Evolutionary conservation across 164 flowering plant species (phyloP), one percentile per base, ranked within the genome.

Genomic region (Liquidambar formosana): DNA sequence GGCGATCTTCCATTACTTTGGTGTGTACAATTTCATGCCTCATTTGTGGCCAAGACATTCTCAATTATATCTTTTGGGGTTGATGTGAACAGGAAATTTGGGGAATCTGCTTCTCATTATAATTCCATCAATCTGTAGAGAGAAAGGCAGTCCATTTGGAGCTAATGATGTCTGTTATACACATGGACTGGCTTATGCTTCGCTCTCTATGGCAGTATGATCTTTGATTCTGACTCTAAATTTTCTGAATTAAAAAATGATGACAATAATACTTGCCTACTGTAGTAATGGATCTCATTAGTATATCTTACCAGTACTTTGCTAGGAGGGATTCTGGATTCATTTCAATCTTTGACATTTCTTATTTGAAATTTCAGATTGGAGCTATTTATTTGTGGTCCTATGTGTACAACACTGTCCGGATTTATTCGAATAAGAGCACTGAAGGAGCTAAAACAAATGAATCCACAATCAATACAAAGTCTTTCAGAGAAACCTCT

Each of bases 311-410:
- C n/a, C n/a, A n/a, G n/a, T n/a, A n/a, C n/a, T n/a, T n/a, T n/a
- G n/a, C n/a, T n/a, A n/a, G n/a, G n/a, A n/a, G n/a, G n/a, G n/a
- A n/a, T n/a, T n/a, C n/a, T n/a, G n/a, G n/a, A n/a, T n/a, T n/a
- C n/a, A n/a, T n/a, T n/a, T n/a, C n/a, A n/a, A 58, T 59, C 18
- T 13, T 38, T 19, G n/a, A 1, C 2, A 33, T 33, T 33, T 33
- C 6, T 33, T 2, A 33, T 33, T 33, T 33, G 47, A 12, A 65
- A 57, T 41, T 77, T 63, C 84, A 89, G 97, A 66, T 88, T 0
- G 94, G 94, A 26, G 87, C 94, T 28, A 58, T 91, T 61, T 88
- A 73, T 69, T 61, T 89, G 65, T 91, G 97, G 97, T 77, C 90
- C 19, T 88, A 84, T 63, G 90, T 84, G 15, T 91, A 83, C 77